phyloP scores from a whole-genome alignment of 2,329 filamentous ascomycete genomes.

The Aureobasidium musti region DNA sequence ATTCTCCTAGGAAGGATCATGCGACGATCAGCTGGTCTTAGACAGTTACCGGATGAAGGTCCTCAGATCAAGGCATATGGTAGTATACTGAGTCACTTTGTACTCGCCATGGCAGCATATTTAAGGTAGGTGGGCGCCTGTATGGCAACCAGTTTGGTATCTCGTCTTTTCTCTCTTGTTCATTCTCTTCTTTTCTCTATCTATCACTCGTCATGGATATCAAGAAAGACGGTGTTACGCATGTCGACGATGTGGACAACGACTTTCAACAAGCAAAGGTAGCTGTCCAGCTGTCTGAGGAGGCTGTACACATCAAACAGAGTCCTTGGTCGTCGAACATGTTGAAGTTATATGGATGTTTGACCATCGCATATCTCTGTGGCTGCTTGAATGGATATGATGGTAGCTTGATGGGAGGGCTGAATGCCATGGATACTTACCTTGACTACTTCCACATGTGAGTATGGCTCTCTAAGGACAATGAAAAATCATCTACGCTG shows the following conservation, averaged over 20 bases:
- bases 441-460: constrained; percentile 14
- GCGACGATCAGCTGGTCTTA: constrained; percentile 16
- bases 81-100: constrained; percentile 9
- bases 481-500: neutral
- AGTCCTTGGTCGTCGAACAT: constrained; percentile 20
- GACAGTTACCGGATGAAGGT: constrained; percentile 16
- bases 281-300: constrained; percentile 20
- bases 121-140: neutral
- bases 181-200: neutral
- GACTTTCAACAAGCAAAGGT: constrained; percentile 13
- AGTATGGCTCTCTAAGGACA: neutral
- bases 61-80: neutral
- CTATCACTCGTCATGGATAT: constrained; percentile 1
- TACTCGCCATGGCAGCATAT: constrained; percentile 10
- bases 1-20: neutral
- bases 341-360: constrained; percentile 15
- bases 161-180: neutral
- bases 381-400: constrained; percentile 28
- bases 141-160: neutral
- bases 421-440: constrained; percentile 9
- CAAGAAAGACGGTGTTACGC: constrained; percentile 18
- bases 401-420: constrained; percentile 22
- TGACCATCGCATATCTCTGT: constrained; percentile 20
- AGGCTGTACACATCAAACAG: constrained; percentile 8
- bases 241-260: constrained; percentile 7